These are phyloP conservation scores for Microcos paniculata DNA, from an alignment of 345 rosid species.

Conservation along the genomic window DNA sequence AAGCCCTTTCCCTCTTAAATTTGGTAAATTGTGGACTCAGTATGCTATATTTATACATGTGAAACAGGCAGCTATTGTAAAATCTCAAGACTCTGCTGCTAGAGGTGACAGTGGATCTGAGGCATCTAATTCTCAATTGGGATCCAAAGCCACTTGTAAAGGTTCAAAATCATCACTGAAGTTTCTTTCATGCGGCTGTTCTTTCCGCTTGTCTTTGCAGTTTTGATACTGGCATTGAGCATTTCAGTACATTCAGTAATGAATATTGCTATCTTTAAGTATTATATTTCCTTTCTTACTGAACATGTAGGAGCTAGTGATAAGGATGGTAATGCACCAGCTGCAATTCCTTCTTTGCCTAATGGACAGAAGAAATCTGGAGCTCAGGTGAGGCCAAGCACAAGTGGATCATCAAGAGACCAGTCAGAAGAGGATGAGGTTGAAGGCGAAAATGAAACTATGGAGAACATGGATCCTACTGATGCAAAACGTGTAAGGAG, in stretches of 20 bases:
- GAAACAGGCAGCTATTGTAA: constrained; percentile 57
- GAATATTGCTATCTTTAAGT: not conserved
- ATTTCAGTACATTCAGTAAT: not conserved
- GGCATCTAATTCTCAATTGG: constrained; percentile 47
- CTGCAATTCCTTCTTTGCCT: constrained; percentile 33
- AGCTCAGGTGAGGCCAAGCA: constrained; percentile 39
- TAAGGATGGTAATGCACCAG: constrained; percentile 33
- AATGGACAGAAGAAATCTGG: constrained; percentile 40
- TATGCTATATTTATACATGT: constrained; percentile 13
- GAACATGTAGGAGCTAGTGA: constrained; percentile 33
- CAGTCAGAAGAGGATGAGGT: constrained; percentile 79
- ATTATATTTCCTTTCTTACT: constrained; percentile 13
- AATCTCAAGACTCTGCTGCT: constrained; percentile 52
- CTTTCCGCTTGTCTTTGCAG: not conserved
- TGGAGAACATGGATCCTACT: constrained; percentile 58
- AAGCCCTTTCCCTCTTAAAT: not conserved
- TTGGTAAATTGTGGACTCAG: not conserved
- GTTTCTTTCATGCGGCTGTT: not conserved
- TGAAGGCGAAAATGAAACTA: constrained; percentile 72
- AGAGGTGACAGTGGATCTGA: constrained; percentile 50
- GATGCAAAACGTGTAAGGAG: constrained; percentile 83
- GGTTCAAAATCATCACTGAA: constrained; percentile 39
- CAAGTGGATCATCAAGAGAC: constrained; percentile 82
- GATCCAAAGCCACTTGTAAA: constrained; percentile 59
- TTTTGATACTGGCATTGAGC: not conserved